Conservation (phyloP, 73 alveolate species). For the Effrenium voratum region DNA sequence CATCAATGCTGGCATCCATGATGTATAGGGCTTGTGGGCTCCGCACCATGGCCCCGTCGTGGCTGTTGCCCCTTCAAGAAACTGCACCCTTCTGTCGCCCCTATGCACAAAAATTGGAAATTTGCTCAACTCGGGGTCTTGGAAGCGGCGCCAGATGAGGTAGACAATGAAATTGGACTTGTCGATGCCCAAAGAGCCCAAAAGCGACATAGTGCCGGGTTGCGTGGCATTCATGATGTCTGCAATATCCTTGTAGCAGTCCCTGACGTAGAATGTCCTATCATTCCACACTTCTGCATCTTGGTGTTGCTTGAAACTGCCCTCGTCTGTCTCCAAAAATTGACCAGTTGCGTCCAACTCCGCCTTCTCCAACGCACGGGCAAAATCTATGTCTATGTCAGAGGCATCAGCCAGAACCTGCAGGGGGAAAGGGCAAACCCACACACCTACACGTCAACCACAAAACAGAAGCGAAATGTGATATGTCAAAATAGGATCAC, state of each 20-base stretch:
- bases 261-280: not conserved
- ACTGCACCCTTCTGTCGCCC: not conserved
- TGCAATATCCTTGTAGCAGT: not conserved
- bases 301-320: constrained; percentile 34
- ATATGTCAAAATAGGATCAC: not conserved
- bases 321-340: constrained; percentile 10
- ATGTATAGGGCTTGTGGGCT: constrained; percentile 2
- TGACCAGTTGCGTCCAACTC: not conserved
- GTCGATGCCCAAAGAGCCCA: constrained; percentile 42
- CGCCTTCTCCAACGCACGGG: not conserved
- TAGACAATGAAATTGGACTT: constrained; percentile 31
- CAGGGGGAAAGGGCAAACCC: not conserved
- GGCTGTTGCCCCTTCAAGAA: not conserved
- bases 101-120: constrained; percentile 26
- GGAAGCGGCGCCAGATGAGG: constrained; percentile 64
- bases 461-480: not conserved
- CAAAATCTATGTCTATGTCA: not conserved
- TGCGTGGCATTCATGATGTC: not conserved
- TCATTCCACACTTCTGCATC: constrained; percentile 41
- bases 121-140: constrained; percentile 56
- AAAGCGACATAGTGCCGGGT: constrained; percentile 40
- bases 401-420: not conserved
- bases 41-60: not conserved
- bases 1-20: constrained; percentile 33
- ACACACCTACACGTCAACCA: not conserved